Base-by-base conservation (phyloP, 371 early-diverging fungal species). In the Umbelopsis sp. region DNA sequence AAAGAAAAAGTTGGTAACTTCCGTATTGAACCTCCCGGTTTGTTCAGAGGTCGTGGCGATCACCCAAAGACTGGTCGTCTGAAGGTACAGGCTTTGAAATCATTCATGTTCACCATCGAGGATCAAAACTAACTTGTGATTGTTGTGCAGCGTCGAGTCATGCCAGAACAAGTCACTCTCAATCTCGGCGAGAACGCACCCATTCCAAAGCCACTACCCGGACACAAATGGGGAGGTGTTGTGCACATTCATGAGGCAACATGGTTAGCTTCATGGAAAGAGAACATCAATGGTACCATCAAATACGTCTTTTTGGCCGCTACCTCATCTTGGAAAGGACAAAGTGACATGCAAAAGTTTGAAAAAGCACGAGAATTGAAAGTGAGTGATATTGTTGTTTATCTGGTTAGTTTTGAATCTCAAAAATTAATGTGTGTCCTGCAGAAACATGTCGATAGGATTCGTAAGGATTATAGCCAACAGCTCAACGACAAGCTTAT, bases 181-280 rank as follows among this genome's bases (percentile, higher is more conserved):
- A 99, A 98, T 80, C 82, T 99, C 67, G 92, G 95, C 62, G 75
- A 88, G 57, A 87, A 84, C 51, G 94, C 94, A 16, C 77, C 80
- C 63, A 75, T 97, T 9, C 99, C 99, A 16, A 79, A 82, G 24
- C 89, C 97, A 16, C 97, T 97, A 18, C 77, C 84, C 0, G 98
- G 98, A 22, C 97, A 96, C 75, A 79, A 83, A 48, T 99, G 99
- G 99, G 93, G 86, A 48, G 77, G 82, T 11, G 88, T 98, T 50
- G 86, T 92, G 4, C 93, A 97, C 73, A 96, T 97, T 71, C 91
- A 92, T 72, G 93, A 90, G 1, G 96, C 96, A 41, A 94, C 96
- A 18, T 99, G 99, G 99, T 82, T 99, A 41, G 99, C 99, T 4
- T 96, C 87, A 37, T 99, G 99, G 99, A 96, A 94, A 73, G 98